Percentiles rank a stretch among this genome's conserved stretches.
Conservation (phyloP, 2,329 filamentous ascomycete species). For the Xylariaceae sp. region DNA sequence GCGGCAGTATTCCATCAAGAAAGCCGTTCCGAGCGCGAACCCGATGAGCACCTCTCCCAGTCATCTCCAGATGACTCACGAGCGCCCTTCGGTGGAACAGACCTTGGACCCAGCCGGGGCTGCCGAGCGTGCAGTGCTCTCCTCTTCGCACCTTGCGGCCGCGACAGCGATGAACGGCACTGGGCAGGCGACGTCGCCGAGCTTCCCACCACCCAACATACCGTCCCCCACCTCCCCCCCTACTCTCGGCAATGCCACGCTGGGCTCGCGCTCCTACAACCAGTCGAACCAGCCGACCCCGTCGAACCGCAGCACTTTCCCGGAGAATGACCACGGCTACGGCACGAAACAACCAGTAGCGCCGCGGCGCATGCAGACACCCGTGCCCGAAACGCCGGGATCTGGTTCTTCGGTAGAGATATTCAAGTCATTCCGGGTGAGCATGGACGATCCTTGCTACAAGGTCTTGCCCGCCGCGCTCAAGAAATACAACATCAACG, state of each 20-base stretch:
- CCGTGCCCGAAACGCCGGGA: conserved; percentile 55
- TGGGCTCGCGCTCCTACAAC: conserved; percentile 58
- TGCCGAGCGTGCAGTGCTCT: conserved; percentile 59
- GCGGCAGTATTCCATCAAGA: conserved; percentile 70
- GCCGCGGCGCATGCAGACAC: conserved; percentile 56
- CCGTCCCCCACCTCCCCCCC: conserved; percentile 66
- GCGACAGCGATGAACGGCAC: conserved; percentile 52
- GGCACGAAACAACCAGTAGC: conserved; percentile 36
- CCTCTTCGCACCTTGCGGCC: conserved; percentile 63
- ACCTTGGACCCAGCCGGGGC: conserved; percentile 64
- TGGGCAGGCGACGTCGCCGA: conserved; percentile 48
- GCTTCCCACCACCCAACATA: conserved; percentile 62
- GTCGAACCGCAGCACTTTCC: conserved; percentile 51
- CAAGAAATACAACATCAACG: conserved; percentile 97
- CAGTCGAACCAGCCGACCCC: conserved; percentile 51
- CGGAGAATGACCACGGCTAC: conserved; percentile 42
- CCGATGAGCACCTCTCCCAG: conserved; percentile 76
- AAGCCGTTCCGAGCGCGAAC: conserved; percentile 63
- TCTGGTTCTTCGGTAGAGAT: conserved; percentile 73
- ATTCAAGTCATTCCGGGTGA: conserved; percentile 97
- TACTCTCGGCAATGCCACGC: conserved; percentile 45
- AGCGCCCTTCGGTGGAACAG: conserved; percentile 58
- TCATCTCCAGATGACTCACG: conserved; percentile 62
- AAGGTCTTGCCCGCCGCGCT: conserved; percentile 93
- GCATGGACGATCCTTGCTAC: conserved; percentile 96